phyloP scores from a whole-genome alignment of 192 early-diverging fungal genomes.

The Entophlyctis luteolus region DNA sequence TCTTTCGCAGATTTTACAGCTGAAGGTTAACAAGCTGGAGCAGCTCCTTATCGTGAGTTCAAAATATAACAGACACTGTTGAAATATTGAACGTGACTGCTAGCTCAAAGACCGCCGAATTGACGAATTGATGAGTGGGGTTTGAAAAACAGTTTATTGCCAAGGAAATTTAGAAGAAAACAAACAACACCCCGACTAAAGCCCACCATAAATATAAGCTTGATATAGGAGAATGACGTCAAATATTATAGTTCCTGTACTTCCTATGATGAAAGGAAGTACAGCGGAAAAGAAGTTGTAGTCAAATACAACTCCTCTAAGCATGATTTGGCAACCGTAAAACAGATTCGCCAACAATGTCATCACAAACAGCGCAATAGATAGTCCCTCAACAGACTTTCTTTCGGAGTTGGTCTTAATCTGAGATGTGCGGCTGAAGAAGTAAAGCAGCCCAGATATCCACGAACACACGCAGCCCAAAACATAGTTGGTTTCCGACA shows the following conservation, averaged over 20 bases:
- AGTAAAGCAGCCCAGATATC: constrained; percentile 8
- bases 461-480: constrained; percentile 5
- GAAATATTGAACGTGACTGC: not conserved
- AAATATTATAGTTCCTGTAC: not conserved
- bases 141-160: too few relatives aligned
- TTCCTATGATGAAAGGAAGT: constrained; percentile 7
- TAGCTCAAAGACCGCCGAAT: constrained; percentile 35
- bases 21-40: constrained; percentile 53
- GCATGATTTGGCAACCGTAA: constrained; percentile 2
- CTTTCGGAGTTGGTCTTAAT: constrained; percentile 36
- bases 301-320: constrained; percentile 2
- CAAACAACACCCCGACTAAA: not conserved
- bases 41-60: constrained; percentile 41
- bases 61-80: not conserved
- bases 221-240: constrained; percentile 6
- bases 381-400: constrained; percentile 39
- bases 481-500: not conserved
- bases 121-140: constrained; percentile 29
- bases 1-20: constrained; percentile 42
- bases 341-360: not conserved
- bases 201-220: constrained; percentile 9
- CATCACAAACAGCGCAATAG: constrained; percentile 15
- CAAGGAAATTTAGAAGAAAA: too few relatives aligned
- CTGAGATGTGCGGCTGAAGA: constrained; percentile 13
- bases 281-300: not conserved